Conservation (phyloP, 306 rosid genomes). For the Betula pendula region DNA sequence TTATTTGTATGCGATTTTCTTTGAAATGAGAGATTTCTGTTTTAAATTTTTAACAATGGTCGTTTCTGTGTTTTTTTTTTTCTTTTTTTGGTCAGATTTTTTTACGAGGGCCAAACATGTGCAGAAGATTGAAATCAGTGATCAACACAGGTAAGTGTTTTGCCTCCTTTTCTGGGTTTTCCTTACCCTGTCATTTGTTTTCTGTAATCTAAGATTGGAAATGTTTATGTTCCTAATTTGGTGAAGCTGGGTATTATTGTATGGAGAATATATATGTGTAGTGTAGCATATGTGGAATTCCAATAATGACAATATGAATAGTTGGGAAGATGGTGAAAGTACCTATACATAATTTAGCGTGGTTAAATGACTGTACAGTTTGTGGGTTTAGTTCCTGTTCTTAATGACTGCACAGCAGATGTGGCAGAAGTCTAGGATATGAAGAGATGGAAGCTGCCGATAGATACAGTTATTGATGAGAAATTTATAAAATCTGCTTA, state of each 20-base stretch:
- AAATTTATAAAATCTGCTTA: not conserved
- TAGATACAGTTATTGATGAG: not conserved
- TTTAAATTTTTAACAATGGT: not conserved
- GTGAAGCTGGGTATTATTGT: not conserved
- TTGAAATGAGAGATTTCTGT: not conserved
- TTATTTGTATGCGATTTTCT: not conserved
- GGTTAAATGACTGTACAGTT: not conserved
- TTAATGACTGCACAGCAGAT: not conserved
- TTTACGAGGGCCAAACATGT: constrained; percentile 78
- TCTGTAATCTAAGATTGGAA: not conserved
- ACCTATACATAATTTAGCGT: not conserved
- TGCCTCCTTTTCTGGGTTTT: not conserved
- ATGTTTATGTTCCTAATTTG: not conserved
- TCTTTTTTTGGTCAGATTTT: constrained; percentile 42
- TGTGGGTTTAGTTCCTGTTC: not conserved
- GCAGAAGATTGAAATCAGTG: constrained; percentile 55
- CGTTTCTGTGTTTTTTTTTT: not conserved
- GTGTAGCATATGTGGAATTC: not conserved
- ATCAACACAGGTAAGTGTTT: constrained; percentile 64
- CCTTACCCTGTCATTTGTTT: not conserved
- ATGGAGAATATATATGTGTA: not conserved
- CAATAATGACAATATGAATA: not conserved
- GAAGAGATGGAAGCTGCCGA: not conserved
- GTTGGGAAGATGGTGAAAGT: not conserved
- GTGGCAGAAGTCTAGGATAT: no score